These are phyloP conservation scores for Penicillium cosmopolitanum DNA, from an alignment of 495 filamentous ascomycete genomes.

Conservation along the genomic window DNA sequence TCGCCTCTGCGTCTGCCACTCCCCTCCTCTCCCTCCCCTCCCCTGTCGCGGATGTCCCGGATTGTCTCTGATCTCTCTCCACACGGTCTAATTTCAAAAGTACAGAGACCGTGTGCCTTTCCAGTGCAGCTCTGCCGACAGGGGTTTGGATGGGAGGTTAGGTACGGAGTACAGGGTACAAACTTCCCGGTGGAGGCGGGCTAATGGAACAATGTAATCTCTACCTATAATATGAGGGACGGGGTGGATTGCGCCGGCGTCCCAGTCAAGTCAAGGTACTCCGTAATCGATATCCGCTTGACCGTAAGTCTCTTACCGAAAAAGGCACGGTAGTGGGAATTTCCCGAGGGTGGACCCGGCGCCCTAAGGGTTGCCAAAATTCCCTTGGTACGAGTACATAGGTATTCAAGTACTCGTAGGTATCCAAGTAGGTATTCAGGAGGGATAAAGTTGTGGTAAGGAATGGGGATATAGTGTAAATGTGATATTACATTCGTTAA, in stretches of 20 bases:
- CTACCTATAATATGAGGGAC: neutral
- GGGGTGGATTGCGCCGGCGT: slow-evolving; percentile 3
- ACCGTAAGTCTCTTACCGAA: slow-evolving; percentile 14
- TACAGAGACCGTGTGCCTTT: neutral
- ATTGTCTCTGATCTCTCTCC: slow-evolving; percentile 4
- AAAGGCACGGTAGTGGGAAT: slow-evolving; percentile 13
- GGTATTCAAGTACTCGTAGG: too few species aligned
- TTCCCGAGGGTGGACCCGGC: slow-evolving; percentile 21
- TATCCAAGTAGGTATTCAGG: too few species aligned
- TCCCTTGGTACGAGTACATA: neutral
- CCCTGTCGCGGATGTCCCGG: slow-evolving; percentile 4
- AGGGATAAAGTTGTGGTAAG: too few species aligned
- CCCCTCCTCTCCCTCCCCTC: neutral
- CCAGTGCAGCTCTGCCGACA: slow-evolving; percentile 2
- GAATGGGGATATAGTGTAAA: too few species aligned
- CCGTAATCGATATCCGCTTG: slow-evolving; percentile 9
- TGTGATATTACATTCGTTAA: too few species aligned
- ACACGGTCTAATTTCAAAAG: slow-evolving; percentile 8
- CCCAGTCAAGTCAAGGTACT: neutral
- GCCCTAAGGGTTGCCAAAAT: neutral
- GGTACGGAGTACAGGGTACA: slow-evolving; percentile 7
- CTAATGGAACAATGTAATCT: slow-evolving; percentile 11
- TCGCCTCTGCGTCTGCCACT: neutral
- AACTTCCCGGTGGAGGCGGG: slow-evolving; percentile 8
- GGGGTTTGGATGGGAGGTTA: neutral